phyloP scores from a whole-genome alignment of 805 yeast species.

The Schizosaccharomyces japonicus region DNA sequence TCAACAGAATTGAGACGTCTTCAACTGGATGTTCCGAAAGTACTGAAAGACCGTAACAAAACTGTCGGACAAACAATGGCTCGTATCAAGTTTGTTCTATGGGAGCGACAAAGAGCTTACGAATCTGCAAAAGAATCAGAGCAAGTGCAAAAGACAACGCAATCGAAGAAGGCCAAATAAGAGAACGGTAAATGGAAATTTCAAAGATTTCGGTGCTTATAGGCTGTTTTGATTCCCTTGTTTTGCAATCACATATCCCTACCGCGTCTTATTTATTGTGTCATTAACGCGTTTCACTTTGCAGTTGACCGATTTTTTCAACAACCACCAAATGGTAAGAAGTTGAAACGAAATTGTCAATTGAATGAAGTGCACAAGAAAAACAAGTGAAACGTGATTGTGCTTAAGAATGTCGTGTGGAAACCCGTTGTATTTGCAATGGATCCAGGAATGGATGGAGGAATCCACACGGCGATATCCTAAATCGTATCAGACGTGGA shows the following conservation, averaged over 20 bases:
- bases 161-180: too few species aligned
- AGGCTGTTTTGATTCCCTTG: too few species aligned
- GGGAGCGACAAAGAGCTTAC: conserved; percentile 3
- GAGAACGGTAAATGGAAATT: too few species aligned
- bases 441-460: conserved; percentile 3
- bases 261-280: too few species aligned
- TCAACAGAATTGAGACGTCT: conserved; percentile 28
- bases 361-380: not conserved
- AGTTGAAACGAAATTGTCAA: not conserved
- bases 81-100: conserved; percentile 4
- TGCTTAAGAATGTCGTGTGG: not conserved
- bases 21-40: not conserved
- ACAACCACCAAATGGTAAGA: not conserved
- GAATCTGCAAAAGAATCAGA: conserved; percentile 1
- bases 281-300: too few species aligned
- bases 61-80: conserved; percentile 2
- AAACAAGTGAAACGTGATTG: not conserved
- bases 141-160: not conserved
- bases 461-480: conserved; percentile 1
- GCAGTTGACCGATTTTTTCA: too few species aligned
- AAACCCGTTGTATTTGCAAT: conserved; percentile 1
- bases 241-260: too few species aligned
- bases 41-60: not conserved
- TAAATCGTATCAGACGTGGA: conserved; percentile 1
- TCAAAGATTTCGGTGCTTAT: too few species aligned